Evolutionary conservation across 192 early-diverging fungal genomes (phyloP).

Genomic region (Bifiguratus adelaidae): DNA sequence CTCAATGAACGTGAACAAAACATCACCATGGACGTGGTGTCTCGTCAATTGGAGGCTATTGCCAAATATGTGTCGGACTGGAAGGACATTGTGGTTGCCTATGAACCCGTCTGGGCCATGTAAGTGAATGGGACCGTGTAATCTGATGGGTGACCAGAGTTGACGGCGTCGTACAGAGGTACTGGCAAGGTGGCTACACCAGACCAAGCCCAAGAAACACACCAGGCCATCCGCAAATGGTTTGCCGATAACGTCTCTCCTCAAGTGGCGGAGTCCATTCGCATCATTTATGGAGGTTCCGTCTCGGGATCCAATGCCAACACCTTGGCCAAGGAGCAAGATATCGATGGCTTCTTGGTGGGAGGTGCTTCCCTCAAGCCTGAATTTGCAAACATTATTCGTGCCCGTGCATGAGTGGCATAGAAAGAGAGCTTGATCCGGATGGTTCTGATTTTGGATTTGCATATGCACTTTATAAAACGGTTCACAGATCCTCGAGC

Average conservation of each 20-base stretch:
- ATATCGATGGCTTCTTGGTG: slow-evolving; percentile 99
- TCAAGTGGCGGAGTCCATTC: slow-evolving; percentile 76
- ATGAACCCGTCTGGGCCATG: slow-evolving; percentile 99
- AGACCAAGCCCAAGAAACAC: slow-evolving; percentile 95
- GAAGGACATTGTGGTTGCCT: slow-evolving; percentile 92
- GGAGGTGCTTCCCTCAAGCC: slow-evolving; percentile 97
- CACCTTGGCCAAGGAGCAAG: slow-evolving; percentile 51
- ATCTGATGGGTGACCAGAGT: not conserved
- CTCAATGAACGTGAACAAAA: slow-evolving; percentile 87
- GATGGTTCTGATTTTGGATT: no score
- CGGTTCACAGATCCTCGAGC: no score
- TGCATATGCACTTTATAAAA: no score
- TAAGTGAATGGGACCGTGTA: slow-evolving; percentile 1
- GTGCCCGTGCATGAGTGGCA: no score
- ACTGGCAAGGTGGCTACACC: slow-evolving; percentile 97
- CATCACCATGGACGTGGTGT: slow-evolving; percentile 77
- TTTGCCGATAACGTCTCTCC: slow-evolving; percentile 74
- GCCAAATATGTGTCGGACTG: slow-evolving; percentile 73
- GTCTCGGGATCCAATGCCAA: slow-evolving; percentile 57
- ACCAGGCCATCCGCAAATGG: slow-evolving; percentile 81
- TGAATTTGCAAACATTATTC: slow-evolving; percentile 67
- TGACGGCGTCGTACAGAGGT: slow-evolving; percentile 29
- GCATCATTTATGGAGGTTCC: slow-evolving; percentile 96
- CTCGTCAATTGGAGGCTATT: slow-evolving; percentile 84
- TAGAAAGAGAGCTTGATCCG: no score